Percentiles rank a stretch among this genome's conserved stretches.
These are phyloP conservation scores for Turritis glabra DNA, from an alignment of 345 rosid species.

Conservation along the genomic window DNA sequence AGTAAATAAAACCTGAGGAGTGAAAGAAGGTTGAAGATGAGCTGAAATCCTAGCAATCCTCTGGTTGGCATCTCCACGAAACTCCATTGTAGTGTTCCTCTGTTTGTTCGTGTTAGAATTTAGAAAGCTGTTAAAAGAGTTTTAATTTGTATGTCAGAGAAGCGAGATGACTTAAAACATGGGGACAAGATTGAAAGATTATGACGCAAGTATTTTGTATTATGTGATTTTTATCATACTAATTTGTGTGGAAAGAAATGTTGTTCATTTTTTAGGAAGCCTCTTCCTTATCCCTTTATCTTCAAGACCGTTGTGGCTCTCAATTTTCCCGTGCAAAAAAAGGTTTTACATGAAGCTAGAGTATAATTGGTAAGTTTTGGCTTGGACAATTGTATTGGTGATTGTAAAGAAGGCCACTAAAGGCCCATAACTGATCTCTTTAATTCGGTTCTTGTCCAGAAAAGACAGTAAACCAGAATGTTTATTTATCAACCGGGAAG, in stretches of 20 bases:
- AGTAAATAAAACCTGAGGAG: constrained; percentile 47
- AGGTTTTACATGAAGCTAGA: not conserved
- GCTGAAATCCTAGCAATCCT: constrained; percentile 65
- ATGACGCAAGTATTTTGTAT: constrained; percentile 38
- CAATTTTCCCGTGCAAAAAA: constrained; percentile 8
- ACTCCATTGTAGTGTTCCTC: constrained; percentile 47
- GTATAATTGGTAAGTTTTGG: not conserved
- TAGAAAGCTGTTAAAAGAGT: constrained; percentile 1
- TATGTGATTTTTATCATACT: not conserved
- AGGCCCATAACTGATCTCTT: not conserved
- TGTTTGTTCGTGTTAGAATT: constrained; percentile 3
- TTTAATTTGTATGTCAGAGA: constrained; percentile 12
- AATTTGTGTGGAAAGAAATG: constrained; percentile 52
- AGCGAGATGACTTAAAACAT: constrained; percentile 37
- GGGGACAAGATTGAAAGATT: constrained; percentile 48
- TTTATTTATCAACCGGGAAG: too few species aligned
- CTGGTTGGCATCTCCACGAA: constrained; percentile 46
- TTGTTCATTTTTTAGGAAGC: constrained; percentile 20
- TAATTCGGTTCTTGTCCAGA: too few species aligned
- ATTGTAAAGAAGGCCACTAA: not conserved
- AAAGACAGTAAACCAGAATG: too few species aligned
- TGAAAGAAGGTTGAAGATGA: constrained; percentile 58
- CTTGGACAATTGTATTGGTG: not conserved
- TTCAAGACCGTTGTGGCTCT: constrained; percentile 45
- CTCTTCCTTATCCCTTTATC: constrained; percentile 57